phyloP scores from a whole-genome alignment of 1,139 yeast genomes.

The Scheffersomyces parashehatae region DNA sequence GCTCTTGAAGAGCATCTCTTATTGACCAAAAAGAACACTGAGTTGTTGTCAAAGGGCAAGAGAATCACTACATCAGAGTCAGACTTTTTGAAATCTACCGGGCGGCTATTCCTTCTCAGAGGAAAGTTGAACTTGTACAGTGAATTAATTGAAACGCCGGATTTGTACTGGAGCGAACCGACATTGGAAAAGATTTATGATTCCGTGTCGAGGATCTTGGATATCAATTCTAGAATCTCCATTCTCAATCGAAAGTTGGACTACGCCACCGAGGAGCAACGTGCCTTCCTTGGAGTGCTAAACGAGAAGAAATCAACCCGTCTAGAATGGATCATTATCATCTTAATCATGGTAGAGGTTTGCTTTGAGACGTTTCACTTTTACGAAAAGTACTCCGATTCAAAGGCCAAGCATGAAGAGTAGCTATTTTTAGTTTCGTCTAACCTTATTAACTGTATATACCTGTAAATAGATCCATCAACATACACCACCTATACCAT shows the following conservation, averaged over 20 bases:
- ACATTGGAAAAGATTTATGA: conserved; percentile 74
- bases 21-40: conserved; percentile 64
- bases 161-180: conserved; percentile 90
- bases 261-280: conserved; percentile 85
- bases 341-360: conserved; percentile 81
- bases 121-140: conserved; percentile 83
- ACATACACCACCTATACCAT: too few relatives aligned
- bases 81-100: conserved; percentile 70
- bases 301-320: conserved; percentile 76
- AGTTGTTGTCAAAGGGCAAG: conserved; percentile 63
- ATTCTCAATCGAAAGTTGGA: conserved; percentile 83
- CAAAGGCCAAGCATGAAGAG: conserved; percentile 1
- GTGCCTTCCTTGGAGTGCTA: conserved; percentile 71
- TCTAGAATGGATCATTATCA: conserved; percentile 85
- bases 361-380: conserved; percentile 69
- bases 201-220: conserved; percentile 68
- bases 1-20: conserved; percentile 67
- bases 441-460: background rate
- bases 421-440: background rate
- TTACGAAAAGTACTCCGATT: conserved; percentile 22
- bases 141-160: conserved; percentile 92
- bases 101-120: conserved; percentile 68
- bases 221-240: conserved; percentile 72
- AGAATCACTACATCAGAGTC: conserved; percentile 57
- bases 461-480: background rate